Conservation (phyloP, 495 filamentous ascomycete species). For the Choiromyces venosus region DNA sequence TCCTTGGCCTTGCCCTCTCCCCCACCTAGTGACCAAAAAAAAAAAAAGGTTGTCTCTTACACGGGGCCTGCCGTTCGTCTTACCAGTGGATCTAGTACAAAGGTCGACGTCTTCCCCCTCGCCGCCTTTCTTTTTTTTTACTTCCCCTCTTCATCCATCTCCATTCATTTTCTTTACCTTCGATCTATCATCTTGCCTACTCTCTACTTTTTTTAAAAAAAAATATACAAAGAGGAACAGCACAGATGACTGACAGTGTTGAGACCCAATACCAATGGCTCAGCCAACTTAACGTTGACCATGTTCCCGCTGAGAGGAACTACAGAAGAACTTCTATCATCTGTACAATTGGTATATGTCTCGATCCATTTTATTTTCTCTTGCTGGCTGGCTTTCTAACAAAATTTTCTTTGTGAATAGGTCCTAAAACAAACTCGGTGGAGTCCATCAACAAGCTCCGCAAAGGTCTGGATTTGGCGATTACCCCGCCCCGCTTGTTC, state of each 20-base stretch:
- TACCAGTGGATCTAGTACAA: slow-evolving; percentile 31
- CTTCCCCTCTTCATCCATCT: slow-evolving; percentile 23
- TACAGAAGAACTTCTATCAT: slow-evolving; percentile 97
- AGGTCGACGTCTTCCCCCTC: slow-evolving; percentile 35
- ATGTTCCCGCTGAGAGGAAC: slow-evolving; percentile 68
- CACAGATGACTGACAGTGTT: slow-evolving; percentile 34
- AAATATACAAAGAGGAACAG: slow-evolving; percentile 16
- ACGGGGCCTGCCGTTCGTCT: slow-evolving; percentile 11
- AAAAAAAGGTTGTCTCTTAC: slow-evolving; percentile 22
- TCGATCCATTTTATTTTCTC: not conserved
- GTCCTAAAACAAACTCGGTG: slow-evolving; percentile 95
- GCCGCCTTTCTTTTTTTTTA: slow-evolving; percentile 32
- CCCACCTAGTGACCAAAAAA: slow-evolving; percentile 15
- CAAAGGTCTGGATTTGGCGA: slow-evolving; percentile 47
- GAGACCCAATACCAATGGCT: slow-evolving; percentile 88
- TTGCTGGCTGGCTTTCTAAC: not conserved
- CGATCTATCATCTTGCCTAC: slow-evolving; percentile 7
- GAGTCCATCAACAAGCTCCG: slow-evolving; percentile 93
- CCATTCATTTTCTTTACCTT: slow-evolving; percentile 15
- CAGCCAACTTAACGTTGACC: slow-evolving; percentile 54
- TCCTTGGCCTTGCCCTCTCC: slow-evolving; percentile 14
- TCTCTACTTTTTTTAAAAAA: not conserved
- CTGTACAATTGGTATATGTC: slow-evolving; percentile 79
- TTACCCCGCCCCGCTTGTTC: slow-evolving; percentile 25
- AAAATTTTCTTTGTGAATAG: slow-evolving; percentile 43